These are phyloP conservation scores for Pseudocercospora crystallina DNA, from an alignment of 2,329 filamentous ascomycete genomes.

Conservation along the genomic window DNA sequence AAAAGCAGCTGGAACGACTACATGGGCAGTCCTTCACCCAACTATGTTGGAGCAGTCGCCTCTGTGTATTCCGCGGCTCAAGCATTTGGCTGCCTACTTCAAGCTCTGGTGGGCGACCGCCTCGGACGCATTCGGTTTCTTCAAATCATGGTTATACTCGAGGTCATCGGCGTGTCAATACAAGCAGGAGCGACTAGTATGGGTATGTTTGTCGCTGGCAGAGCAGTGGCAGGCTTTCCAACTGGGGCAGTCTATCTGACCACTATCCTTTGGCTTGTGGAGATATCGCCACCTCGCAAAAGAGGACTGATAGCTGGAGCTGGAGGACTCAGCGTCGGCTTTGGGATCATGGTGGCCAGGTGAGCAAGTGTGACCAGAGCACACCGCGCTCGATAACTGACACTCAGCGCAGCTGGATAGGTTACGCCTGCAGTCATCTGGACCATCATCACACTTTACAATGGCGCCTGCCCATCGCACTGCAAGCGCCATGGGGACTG, in stretches of 20 bases:
- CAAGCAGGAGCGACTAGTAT: slow-evolving; percentile 53
- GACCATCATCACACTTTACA: slow-evolving; percentile 13
- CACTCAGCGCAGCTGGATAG: slow-evolving; percentile 50
- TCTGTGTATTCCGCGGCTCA: slow-evolving; percentile 58
- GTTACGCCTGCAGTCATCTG: slow-evolving; percentile 41
- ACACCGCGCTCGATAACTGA: not conserved
- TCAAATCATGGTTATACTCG: slow-evolving; percentile 50
- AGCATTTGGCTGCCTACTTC: slow-evolving; percentile 49
- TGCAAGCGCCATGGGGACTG: slow-evolving; percentile 48
- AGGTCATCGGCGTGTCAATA: slow-evolving; percentile 53
- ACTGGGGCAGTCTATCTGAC: slow-evolving; percentile 36
- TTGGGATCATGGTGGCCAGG: slow-evolving; percentile 50
- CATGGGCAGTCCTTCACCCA: slow-evolving; percentile 55
- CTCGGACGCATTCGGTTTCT: slow-evolving; percentile 34
- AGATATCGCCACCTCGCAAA: slow-evolving; percentile 45
- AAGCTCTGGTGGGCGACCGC: slow-evolving; percentile 54
- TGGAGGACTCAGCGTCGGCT: slow-evolving; percentile 51
- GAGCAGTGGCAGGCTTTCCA: slow-evolving; percentile 23
- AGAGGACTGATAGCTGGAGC: slow-evolving; percentile 52
- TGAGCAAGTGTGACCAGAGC: not conserved
- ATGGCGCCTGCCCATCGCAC: slow-evolving; percentile 23
- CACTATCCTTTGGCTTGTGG: slow-evolving; percentile 55
- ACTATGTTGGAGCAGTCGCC: slow-evolving; percentile 55
- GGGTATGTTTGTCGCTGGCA: slow-evolving; percentile 23
- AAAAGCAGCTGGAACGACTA: slow-evolving; percentile 60